phyloP scores from a whole-genome alignment of 306 rosid genomes.

The apple (Malus domestica) region DNA sequence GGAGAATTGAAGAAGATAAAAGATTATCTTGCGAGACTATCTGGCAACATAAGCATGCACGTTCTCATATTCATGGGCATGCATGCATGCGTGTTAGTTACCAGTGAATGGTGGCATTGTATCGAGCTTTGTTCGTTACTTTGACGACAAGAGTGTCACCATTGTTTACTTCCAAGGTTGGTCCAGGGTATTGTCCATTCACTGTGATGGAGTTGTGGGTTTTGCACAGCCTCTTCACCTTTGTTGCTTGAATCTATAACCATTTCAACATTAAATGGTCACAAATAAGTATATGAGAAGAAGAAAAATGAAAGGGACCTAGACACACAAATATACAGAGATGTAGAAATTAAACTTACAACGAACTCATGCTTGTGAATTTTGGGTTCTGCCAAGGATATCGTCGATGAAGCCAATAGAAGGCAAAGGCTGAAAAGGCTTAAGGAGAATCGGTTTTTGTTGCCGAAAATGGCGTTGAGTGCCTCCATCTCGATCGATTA shows the following conservation, averaged over 20 bases:
- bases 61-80: background rate
- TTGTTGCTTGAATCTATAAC: conserved; percentile 66
- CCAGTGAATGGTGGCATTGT: conserved; percentile 89
- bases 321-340: background rate
- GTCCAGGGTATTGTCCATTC: conserved; percentile 88
- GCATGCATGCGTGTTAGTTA: conserved; percentile 9
- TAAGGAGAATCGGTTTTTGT: conserved; percentile 15
- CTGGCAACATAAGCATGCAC: background rate
- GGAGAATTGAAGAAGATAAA: background rate
- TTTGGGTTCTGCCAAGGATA: conserved; percentile 45
- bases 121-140: conserved; percentile 78
- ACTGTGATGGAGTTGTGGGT: conserved; percentile 70
- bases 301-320: background rate
- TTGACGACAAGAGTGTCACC: conserved; percentile 78
- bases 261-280: background rate
- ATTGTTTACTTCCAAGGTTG: conserved; percentile 72
- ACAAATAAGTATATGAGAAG: background rate
- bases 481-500: conserved; percentile 17
- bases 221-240: conserved; percentile 99
- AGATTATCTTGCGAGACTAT: background rate
- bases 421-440: conserved; percentile 33
- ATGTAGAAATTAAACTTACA: conserved; percentile 29
- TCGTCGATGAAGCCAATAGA: conserved; percentile 46
- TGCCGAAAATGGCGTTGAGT: conserved; percentile 11
- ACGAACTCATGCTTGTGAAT: conserved; percentile 63